A percentile compares a stretch with the other conserved stretches of the same genome.
Evolutionary conservation across 352 stramenopile species (phyloP).

Genomic region (Globisporangium nodosum): DNA sequence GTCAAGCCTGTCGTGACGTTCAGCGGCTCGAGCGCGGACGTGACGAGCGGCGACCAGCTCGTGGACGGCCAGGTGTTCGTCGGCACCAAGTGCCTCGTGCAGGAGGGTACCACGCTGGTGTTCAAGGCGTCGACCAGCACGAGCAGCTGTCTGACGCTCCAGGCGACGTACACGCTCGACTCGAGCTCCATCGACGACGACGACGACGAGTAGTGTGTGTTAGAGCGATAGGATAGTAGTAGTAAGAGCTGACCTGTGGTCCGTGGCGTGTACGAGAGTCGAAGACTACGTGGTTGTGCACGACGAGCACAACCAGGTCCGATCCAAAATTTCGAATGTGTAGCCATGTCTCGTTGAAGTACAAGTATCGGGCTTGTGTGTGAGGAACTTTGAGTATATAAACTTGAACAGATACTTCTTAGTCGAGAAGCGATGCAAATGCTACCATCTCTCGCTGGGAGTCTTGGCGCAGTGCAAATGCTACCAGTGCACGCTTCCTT

Average conservation of each 20-base stretch:
- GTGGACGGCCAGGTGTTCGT: conserved; percentile 22
- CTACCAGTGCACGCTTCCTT: too few relatives aligned
- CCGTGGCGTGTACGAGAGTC: too few relatives aligned
- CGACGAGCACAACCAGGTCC: background rate
- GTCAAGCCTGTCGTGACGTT: conserved; percentile 18
- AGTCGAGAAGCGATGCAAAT: too few relatives aligned
- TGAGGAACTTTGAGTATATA: background rate
- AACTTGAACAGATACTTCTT: background rate
- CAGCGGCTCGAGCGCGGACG: conserved; percentile 12
- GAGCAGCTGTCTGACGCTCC: conserved; percentile 19
- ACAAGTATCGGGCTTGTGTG: background rate
- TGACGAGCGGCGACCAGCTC: conserved; percentile 18
- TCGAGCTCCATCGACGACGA: conserved; percentile 13
- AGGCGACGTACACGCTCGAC: conserved; percentile 25
- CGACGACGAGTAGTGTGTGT: conserved; percentile 2
- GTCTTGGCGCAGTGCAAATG: too few relatives aligned
- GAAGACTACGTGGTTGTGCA: too few relatives aligned
- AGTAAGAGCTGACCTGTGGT: too few relatives aligned
- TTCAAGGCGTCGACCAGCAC: conserved; percentile 11
- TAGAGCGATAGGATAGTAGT: too few relatives aligned
- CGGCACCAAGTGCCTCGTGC: conserved; percentile 18
- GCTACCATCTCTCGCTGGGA: too few relatives aligned
- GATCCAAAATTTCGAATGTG: background rate
- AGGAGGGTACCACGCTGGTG: conserved; percentile 13
- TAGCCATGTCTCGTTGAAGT: background rate